Conservation (phyloP, 306 rosid species). For the Vicia faba region DNA sequence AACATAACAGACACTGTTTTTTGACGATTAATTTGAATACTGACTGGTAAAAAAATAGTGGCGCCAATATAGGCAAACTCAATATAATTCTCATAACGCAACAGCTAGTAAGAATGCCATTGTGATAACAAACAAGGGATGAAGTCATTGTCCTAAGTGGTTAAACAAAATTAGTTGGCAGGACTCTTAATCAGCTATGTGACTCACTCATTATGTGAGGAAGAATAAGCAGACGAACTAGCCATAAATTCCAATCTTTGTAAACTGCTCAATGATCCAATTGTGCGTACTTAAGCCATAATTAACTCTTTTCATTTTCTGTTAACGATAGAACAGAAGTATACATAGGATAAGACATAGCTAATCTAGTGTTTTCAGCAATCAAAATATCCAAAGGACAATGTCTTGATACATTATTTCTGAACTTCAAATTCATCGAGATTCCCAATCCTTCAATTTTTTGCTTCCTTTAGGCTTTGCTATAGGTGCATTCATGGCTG, state of each 20-base stretch:
- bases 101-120: background rate
- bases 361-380: conserved; percentile 1
- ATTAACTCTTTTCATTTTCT: conserved; percentile 15
- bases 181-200: conserved; percentile 4
- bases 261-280: conserved; percentile 25
- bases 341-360: conserved; percentile 22
- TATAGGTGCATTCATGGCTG: conserved; percentile 78
- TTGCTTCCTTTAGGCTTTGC: conserved; percentile 88
- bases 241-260: conserved; percentile 17
- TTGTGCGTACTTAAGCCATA: conserved; percentile 25
- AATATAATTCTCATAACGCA: conserved; percentile 4
- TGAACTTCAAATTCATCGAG: conserved; percentile 49
- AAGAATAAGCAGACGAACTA: conserved; percentile 6
- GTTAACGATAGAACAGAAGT: conserved; percentile 23
- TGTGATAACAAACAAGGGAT: conserved; percentile 3
- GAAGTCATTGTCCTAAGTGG: background rate
- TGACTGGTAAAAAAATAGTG: background rate
- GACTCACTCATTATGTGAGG: conserved; percentile 4
- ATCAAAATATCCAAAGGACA: conserved; percentile 31
- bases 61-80: conserved; percentile 19
- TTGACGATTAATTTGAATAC: background rate
- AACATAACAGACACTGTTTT: background rate
- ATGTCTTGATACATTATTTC: background rate
- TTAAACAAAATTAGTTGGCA: conserved; percentile 10
- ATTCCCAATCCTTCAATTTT: conserved; percentile 86